phyloP scores from a whole-genome alignment of 2,329 filamentous ascomycete genomes.

The Emericellopsis cladophorae region DNA sequence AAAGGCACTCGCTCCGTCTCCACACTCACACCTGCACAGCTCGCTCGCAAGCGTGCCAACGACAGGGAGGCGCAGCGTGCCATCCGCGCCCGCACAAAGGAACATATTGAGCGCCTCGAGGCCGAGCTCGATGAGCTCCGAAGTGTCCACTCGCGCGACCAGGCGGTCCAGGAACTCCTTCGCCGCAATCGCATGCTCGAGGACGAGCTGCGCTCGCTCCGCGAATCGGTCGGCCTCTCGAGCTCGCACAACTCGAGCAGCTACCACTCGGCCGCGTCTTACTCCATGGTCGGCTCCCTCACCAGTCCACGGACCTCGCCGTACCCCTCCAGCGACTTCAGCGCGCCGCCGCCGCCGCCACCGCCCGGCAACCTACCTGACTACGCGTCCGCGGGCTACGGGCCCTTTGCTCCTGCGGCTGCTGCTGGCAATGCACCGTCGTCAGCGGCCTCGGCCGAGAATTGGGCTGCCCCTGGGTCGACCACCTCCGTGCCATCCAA shows the following conservation, averaged over 20 bases:
- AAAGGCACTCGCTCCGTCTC: slow-evolving; percentile 64
- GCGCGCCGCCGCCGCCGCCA: slow-evolving; percentile 9
- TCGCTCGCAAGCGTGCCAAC: slow-evolving; percentile 83
- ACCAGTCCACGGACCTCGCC: slow-evolving; percentile 31
- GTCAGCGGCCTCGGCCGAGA: slow-evolving; percentile 26
- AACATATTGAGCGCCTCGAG: slow-evolving; percentile 72
- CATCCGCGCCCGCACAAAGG: slow-evolving; percentile 75
- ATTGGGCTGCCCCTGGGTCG: slow-evolving; percentile 29
- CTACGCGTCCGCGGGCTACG: slow-evolving; percentile 23
- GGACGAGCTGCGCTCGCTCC: slow-evolving; percentile 33
- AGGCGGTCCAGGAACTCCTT: slow-evolving; percentile 37
- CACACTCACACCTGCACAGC: slow-evolving; percentile 75
- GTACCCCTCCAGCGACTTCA: slow-evolving; percentile 28
- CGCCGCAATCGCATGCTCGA: slow-evolving; percentile 40
- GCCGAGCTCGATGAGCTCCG: slow-evolving; percentile 60
- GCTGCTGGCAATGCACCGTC: slow-evolving; percentile 12
- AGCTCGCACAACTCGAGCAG: slow-evolving; percentile 13
- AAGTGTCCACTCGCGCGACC: slow-evolving; percentile 31
- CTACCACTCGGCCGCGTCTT: slow-evolving; percentile 18
- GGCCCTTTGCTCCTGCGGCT: no score
- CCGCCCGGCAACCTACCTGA: slow-evolving; percentile 17
- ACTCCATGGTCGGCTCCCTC: slow-evolving; percentile 25
- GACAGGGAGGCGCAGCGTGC: slow-evolving; percentile 83
- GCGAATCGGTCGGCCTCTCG: slow-evolving; percentile 28
- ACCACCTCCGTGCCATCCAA: slow-evolving; percentile 31